Conservation (phyloP, 1,284 basidiomycete genomes). For the Leccinum huronense region DNA sequence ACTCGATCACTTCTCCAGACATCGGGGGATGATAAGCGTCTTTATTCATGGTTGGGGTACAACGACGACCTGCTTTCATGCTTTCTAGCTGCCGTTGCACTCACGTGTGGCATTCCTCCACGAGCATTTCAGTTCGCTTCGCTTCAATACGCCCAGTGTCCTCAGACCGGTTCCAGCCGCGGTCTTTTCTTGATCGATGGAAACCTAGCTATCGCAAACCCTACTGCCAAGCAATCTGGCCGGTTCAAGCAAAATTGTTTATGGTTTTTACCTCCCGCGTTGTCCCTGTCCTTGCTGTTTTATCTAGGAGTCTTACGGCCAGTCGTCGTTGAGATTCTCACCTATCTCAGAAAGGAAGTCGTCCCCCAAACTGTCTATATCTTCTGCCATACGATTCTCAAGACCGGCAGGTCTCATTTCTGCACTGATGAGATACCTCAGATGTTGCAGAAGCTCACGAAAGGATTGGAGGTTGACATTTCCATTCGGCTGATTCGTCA, state of each 20-base stretch:
- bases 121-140: slow-evolving; percentile 8
- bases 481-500: slow-evolving; percentile 2
- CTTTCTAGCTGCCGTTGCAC: not conserved
- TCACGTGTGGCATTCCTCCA: slow-evolving; percentile 7
- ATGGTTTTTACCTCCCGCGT: slow-evolving; percentile 7
- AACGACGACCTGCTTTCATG: not conserved
- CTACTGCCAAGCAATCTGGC: slow-evolving; percentile 3
- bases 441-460: slow-evolving; percentile 1
- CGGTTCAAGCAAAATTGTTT: slow-evolving; percentile 2
- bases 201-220: slow-evolving; percentile 7
- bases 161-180: not conserved
- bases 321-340: not conserved
- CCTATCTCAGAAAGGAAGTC: slow-evolving; percentile 2
- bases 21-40: not conserved
- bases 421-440: slow-evolving; percentile 3
- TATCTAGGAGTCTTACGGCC: slow-evolving; percentile 4
- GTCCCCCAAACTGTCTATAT: not conserved
- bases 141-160: not conserved
- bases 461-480: not conserved
- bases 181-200: slow-evolving; percentile 12
- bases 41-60: not conserved
- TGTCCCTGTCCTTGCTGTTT: not conserved
- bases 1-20: not conserved
- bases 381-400: slow-evolving; percentile 2
- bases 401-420: not conserved